Evolutionary conservation across 129 eudicot genomes (phyloP), one percentile per base, ranked within the genome.

Genomic region (Dittrichia graveolens): DNA sequence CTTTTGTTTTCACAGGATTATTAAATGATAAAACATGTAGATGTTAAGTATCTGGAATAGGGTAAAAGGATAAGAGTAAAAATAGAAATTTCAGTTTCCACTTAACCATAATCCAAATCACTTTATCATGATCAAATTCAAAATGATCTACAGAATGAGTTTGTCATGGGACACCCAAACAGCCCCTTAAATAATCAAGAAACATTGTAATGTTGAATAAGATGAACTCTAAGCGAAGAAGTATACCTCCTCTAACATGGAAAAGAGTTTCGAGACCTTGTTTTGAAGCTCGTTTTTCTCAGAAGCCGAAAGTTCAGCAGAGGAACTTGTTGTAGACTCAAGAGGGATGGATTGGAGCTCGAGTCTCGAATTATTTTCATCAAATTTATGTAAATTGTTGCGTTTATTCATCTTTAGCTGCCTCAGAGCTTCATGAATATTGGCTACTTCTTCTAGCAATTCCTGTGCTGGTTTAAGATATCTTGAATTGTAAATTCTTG

Each of bases 241-340:
- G 42, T 41, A 34, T 78, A 90, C 98, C 95, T 87, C 96, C 71
- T 93, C 95, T 73, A 93, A 81, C 85, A 93, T 75, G 39, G 95
- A 78, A 31, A 75, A 80, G 5, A 93, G 91, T 71, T 90, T 90
- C 16, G 74, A 71, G 70, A 90, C 45, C 82, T 93, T 93, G 82
- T 81, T 86, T 65, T 86, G 92, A 69, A 90, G 79, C 16, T 93
- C 95, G 72, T 83, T 85, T 48, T 84, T 82, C 61, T 87, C 98
- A 0, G 87, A 78, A 41, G 83, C 68, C 5, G 91, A 85, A 75
- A 93, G 87, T 64, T 88, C 95, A 54, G 44, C 54, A 7, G 88
- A 65, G 31, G 82, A 74, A 49, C 60, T 76, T 5, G 69, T 75
- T 34, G 77, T 40, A 39, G 85, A 78, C 67, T 83, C 88, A 16